Base-by-base conservation (phyloP, 805 yeast species). In the Zygoascus bituminiphila region DNA sequence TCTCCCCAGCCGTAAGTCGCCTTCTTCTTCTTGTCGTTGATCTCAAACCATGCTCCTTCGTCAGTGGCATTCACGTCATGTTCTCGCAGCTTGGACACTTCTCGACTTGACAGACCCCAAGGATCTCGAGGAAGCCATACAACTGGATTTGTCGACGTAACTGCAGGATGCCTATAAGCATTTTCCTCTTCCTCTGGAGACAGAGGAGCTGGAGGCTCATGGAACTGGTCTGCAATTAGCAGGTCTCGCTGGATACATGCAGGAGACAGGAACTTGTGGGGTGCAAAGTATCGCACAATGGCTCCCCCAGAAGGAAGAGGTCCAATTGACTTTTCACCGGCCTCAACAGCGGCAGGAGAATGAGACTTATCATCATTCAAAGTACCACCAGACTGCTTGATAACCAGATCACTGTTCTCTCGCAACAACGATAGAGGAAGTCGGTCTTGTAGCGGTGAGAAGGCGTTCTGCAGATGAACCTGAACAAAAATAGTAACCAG, bases 101-200 rank as follows among this genome's bases (percentile, higher is more conserved):
- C 79, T 12, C 59, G 62, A 1, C 71, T 66, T 0, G 95, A 84
- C 57, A 87, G 75, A 1, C 98, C 98, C 76, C 79, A 78, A 8
- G 86, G 82, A 63, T 91, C 98, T 50, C 71, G 70, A n/a, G 97
- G 94, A 59, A 91, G 78, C 98, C 98, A 91, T 19, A 91, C 68
- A n/a, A 73, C 71, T 1, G 95, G 95, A 56, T 85, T 76, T 41
- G 71, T 63, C 0, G 82, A 82, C 23, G 78, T 69, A 15, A 82
- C 80, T 5, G 82, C 85, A 2, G 97, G 97, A 60, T 75, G 76
- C 59, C 79, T 78, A 65, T 82, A 91, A 0, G 95, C 93, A 53
- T 76, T 79, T 44, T 75, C 71, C 50, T 78, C 80, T 19, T 62
- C 69, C 14, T 65, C 72, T 4, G 66, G 71, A 2, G 69, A 52